phyloP scores from a whole-genome alignment of 345 rosid genomes.

The Salix purpurea region DNA sequence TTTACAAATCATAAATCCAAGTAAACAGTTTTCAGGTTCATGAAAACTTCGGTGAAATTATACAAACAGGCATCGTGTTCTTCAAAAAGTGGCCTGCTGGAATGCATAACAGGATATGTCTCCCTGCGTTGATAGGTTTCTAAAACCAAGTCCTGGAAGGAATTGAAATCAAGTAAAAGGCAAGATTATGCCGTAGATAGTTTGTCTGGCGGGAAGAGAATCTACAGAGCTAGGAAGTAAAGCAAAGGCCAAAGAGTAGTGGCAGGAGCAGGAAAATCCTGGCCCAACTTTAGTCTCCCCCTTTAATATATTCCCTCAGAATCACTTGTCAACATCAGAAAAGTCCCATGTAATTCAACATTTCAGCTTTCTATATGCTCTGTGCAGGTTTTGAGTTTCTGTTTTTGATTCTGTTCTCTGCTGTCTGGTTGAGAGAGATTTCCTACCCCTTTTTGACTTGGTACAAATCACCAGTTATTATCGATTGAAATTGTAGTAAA shows the following conservation, averaged over 20 bases:
- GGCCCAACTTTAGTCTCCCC: conserved; percentile 16
- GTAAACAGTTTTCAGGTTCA: neutral
- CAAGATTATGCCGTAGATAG: conserved; percentile 7
- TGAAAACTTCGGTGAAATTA: neutral
- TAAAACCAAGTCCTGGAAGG: neutral
- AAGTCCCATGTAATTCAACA: conserved; percentile 29
- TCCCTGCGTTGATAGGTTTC: neutral
- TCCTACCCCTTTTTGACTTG: neutral
- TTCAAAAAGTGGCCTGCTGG: neutral
- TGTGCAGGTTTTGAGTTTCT: conserved; percentile 8
- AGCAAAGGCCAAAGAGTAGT: conserved; percentile 4
- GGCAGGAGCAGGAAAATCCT: neutral
- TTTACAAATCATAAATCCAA: neutral
- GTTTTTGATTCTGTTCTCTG: neutral
- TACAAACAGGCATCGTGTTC: neutral
- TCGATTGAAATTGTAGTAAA: neutral
- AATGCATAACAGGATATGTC: neutral
- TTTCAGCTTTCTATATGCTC: conserved; percentile 7
- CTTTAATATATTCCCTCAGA: conserved; percentile 35
- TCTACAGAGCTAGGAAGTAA: conserved; percentile 4
- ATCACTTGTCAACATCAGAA: conserved; percentile 33
- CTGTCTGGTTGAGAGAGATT: neutral
- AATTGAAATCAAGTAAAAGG: conserved; percentile 7
- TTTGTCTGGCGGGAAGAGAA: conserved; percentile 12
- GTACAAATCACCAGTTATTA: neutral